phyloP scores from a whole-genome alignment of 139 green algal species.

The Chlamydomonas asymmetrica region DNA sequence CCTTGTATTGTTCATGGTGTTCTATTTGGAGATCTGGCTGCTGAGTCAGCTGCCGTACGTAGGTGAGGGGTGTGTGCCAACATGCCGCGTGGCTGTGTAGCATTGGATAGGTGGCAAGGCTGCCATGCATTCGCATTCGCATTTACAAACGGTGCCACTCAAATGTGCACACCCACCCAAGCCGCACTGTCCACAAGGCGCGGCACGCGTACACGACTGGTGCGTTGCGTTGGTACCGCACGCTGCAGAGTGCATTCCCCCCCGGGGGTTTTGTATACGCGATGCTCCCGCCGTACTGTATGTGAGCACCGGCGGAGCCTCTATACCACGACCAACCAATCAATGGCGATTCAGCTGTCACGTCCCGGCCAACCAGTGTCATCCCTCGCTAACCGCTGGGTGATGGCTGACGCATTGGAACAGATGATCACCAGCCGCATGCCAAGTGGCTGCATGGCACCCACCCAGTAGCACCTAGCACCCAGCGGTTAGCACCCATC shows the following conservation, averaged over 20 bases:
- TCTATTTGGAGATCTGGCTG: slow-evolving; percentile 58
- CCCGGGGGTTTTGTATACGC: too few species aligned
- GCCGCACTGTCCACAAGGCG: background rate
- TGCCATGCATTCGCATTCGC: background rate
- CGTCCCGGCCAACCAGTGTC: background rate
- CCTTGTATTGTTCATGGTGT: slow-evolving; percentile 65
- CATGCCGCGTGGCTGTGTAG: too few species aligned
- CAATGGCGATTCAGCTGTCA: background rate
- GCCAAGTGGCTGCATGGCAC: too few species aligned
- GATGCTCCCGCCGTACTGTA: too few species aligned
- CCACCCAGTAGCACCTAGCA: too few species aligned
- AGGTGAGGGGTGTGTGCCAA: slow-evolving; percentile 48
- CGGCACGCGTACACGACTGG: background rate
- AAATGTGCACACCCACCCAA: background rate
- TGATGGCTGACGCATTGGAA: too few species aligned
- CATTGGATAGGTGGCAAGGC: slow-evolving; percentile 4
- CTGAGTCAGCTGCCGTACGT: slow-evolving; percentile 42
- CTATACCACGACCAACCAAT: too few species aligned
- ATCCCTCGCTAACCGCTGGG: too few species aligned
- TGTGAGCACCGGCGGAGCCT: too few species aligned
- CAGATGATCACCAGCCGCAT: too few species aligned
- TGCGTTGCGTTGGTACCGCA: background rate
- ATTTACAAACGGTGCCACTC: background rate
- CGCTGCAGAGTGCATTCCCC: too few species aligned
- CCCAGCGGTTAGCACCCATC: too few species aligned